These are phyloP conservation scores for Hypomyces perniciosus DNA, from an alignment of 2,329 filamentous ascomycete species.

Conservation along the genomic window DNA sequence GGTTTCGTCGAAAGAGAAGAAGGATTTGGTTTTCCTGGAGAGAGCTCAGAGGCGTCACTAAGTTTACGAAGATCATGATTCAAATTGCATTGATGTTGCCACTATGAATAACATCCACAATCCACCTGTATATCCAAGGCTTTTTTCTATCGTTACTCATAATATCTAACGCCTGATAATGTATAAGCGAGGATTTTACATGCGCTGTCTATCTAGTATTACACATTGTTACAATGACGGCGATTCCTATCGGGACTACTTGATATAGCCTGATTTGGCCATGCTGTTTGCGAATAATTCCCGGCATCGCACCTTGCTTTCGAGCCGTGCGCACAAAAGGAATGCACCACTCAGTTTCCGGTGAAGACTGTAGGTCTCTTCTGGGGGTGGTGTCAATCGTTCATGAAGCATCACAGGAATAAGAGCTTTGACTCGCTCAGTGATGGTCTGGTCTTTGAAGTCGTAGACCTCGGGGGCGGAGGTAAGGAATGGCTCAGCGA, in stretches of 20 bases:
- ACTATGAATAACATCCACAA: neutral
- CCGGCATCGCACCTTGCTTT: conserved; percentile 74
- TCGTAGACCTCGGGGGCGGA: conserved; percentile 80
- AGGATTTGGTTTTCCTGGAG: conserved; percentile 48
- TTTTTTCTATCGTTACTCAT: neutral
- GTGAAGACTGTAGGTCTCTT: conserved; percentile 95
- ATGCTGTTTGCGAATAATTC: conserved; percentile 66
- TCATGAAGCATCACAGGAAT: conserved; percentile 94
- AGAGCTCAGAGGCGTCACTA: conserved; percentile 18
- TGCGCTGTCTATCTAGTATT: neutral
- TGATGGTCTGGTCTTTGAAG: conserved; percentile 92
- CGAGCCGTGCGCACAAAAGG: conserved; percentile 78
- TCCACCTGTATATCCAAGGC: neutral
- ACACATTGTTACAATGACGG: neutral
- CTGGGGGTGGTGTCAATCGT: conserved; percentile 81
- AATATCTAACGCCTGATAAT: too few species aligned
- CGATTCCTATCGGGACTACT: neutral
- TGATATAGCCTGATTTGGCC: conserved; percentile 27
- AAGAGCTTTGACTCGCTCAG: conserved; percentile 77
- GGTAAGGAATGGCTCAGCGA: conserved; percentile 83
- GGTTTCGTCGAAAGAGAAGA: conserved; percentile 78
- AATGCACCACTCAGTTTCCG: conserved; percentile 94
- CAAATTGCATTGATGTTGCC: neutral
- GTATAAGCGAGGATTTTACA: too few species aligned
- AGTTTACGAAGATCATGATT: neutral